Evolutionary conservation across 192 early-diverging fungal species (phyloP).

Genomic region (Coemansia sp.): DNA sequence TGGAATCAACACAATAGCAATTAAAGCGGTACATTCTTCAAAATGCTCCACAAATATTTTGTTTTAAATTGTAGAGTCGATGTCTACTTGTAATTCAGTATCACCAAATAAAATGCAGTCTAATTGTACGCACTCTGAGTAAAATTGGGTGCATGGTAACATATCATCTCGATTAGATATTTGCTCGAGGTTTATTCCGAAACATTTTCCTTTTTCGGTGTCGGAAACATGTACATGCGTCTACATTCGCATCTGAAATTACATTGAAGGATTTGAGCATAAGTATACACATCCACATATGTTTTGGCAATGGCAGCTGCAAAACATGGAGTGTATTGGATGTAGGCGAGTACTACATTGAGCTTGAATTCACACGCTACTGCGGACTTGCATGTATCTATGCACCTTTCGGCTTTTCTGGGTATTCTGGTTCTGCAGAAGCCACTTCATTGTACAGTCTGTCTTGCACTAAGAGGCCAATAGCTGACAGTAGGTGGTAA

Average conservation of each 20-base stretch:
- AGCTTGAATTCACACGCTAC: not conserved
- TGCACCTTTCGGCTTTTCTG: not conserved
- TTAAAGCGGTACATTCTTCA: not conserved
- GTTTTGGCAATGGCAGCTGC: not conserved
- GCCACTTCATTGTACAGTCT: constrained; percentile 7
- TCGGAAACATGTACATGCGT: not conserved
- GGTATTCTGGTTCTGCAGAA: constrained; percentile 7
- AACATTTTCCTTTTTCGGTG: not conserved
- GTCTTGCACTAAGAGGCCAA: not conserved
- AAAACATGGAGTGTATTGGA: not conserved
- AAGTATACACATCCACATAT: not conserved
- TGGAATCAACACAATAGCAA: not conserved
- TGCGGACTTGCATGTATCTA: not conserved
- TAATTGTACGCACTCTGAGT: too few relatives aligned
- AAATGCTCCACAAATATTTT: not conserved
- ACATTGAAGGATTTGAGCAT: not conserved
- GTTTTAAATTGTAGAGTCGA: not conserved
- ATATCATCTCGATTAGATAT: not conserved
- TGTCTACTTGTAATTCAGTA: too few relatives aligned
- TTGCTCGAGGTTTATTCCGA: not conserved
- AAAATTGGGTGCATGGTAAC: too few relatives aligned
- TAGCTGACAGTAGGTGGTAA: not conserved
- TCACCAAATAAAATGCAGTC: too few relatives aligned
- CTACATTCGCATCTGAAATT: not conserved
- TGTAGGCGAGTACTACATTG: not conserved